phyloP scores from a whole-genome alignment of 768 basidiomycete genomes.

The Leccinum broughii region DNA sequence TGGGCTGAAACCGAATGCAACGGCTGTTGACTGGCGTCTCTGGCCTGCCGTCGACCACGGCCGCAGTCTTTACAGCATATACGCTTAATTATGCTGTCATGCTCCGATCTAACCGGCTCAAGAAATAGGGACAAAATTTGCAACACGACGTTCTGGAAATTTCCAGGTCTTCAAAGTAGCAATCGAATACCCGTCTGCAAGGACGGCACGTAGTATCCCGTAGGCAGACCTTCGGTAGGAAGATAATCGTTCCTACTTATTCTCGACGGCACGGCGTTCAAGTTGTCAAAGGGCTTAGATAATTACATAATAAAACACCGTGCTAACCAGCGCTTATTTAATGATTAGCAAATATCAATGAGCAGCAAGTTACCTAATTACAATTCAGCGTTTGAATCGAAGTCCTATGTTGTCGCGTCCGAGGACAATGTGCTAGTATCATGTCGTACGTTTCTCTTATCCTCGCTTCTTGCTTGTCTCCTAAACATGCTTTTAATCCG shows the following conservation, averaged over 20 bases:
- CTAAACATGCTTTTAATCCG: neutral
- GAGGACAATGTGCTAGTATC: neutral
- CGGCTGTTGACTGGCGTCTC: neutral
- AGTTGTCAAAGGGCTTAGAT: neutral
- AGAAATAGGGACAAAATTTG: too few species aligned
- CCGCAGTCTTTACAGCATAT: too few species aligned
- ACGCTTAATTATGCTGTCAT: too few species aligned
- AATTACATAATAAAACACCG: neutral
- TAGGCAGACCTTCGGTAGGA: too few species aligned
- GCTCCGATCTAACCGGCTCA: too few species aligned
- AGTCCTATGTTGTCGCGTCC: neutral
- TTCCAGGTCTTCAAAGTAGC: neutral
- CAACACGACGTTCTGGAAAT: too few species aligned
- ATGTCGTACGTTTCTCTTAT: neutral
- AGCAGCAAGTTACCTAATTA: neutral
- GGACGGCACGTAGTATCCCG: neutral
- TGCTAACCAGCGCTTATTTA: neutral
- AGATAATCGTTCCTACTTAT: too few species aligned
- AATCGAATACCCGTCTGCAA: neutral
- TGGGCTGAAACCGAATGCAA: neutral
- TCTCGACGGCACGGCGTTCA: neutral
- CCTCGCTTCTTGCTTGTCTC: neutral
- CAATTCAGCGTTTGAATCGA: neutral
- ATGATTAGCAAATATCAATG: neutral
- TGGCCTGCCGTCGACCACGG: too few species aligned